Percentiles rank a stretch among this genome's conserved stretches.
These are phyloP conservation scores for Phytopythium oedochilum DNA, from an alignment of 352 stramenopile genomes.

Conservation along the genomic window DNA sequence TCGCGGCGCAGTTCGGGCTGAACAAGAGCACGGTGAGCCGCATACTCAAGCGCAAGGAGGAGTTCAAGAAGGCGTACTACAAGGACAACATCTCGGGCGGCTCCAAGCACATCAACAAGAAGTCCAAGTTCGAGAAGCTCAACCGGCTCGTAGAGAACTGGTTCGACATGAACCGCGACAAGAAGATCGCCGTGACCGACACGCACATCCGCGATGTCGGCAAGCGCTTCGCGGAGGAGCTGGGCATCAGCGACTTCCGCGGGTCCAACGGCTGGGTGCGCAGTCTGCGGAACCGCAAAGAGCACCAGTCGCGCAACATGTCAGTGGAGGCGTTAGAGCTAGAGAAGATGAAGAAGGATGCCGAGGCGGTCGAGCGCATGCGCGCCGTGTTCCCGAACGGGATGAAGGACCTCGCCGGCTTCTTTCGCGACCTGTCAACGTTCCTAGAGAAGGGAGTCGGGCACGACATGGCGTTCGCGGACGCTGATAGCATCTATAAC, in stretches of 20 bases:
- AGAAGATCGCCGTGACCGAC: slow-evolving; percentile 63
- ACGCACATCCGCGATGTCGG: slow-evolving; percentile 73
- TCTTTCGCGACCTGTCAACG: slow-evolving; percentile 73
- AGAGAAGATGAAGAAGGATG: slow-evolving; percentile 64
- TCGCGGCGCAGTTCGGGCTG: slow-evolving; percentile 69
- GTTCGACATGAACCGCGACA: slow-evolving; percentile 77
- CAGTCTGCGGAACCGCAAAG: slow-evolving; percentile 74
- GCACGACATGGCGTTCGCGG: slow-evolving; percentile 15
- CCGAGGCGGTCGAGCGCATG: slow-evolving; percentile 73
- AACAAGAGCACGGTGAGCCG: slow-evolving; percentile 83
- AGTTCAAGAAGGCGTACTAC: slow-evolving; percentile 87
- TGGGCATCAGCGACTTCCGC: slow-evolving; percentile 72
- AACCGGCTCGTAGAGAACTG: slow-evolving; percentile 79
- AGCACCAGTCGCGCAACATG: slow-evolving; percentile 47
- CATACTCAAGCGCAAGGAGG: slow-evolving; percentile 84
- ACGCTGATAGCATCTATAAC: background rate
- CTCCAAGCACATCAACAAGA: slow-evolving; percentile 87
- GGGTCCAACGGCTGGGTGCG: slow-evolving; percentile 79
- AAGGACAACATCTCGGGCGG: slow-evolving; percentile 81
- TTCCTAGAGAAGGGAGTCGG: slow-evolving; percentile 60
- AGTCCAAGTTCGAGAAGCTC: slow-evolving; percentile 84
- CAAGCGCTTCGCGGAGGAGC: slow-evolving; percentile 64
- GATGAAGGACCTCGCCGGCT: slow-evolving; percentile 63
- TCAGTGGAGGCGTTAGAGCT: slow-evolving; percentile 49
- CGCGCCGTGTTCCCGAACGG: slow-evolving; percentile 60